Percentiles rank a stretch among this genome's conserved stretches.
Conservation (phyloP, 371 early-diverging fungal species). For the Mortierella sp. region DNA sequence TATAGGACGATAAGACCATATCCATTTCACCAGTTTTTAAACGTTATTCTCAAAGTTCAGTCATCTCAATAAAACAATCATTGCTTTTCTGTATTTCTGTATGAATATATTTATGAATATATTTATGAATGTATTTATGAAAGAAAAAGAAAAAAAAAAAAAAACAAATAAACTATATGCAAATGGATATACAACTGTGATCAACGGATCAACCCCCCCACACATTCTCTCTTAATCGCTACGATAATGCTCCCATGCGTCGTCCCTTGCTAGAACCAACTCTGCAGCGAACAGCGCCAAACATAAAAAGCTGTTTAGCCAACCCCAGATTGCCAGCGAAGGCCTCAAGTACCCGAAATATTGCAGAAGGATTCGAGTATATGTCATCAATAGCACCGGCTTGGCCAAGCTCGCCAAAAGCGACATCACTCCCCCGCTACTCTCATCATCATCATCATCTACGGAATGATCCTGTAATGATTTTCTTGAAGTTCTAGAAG, state of each 20-base stretch:
- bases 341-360: constrained; percentile 49
- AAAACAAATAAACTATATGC: neutral
- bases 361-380: constrained; percentile 45
- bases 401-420: constrained; percentile 46
- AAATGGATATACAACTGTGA: constrained; percentile 5
- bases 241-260: constrained; percentile 49
- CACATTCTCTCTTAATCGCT: constrained; percentile 6
- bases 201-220: neutral
- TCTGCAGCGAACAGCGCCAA: constrained; percentile 42
- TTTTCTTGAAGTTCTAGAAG: constrained; percentile 18
- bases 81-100: neutral
- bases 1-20: neutral
- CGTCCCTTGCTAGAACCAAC: constrained; percentile 44
- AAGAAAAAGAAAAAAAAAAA: neutral
- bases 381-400: constrained; percentile 48
- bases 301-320: constrained; percentile 49
- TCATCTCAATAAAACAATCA: neutral
- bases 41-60: neutral
- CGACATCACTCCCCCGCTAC: constrained; percentile 20
- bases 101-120: neutral
- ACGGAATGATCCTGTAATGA: constrained; percentile 15
- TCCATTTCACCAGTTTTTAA: no score
- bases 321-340: constrained; percentile 47
- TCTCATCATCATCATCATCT: constrained; percentile 8
- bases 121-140: neutral